Evolutionary conservation across 1,139 yeast species (phyloP).

Genomic region (Suhomyces chickasaworum): DNA sequence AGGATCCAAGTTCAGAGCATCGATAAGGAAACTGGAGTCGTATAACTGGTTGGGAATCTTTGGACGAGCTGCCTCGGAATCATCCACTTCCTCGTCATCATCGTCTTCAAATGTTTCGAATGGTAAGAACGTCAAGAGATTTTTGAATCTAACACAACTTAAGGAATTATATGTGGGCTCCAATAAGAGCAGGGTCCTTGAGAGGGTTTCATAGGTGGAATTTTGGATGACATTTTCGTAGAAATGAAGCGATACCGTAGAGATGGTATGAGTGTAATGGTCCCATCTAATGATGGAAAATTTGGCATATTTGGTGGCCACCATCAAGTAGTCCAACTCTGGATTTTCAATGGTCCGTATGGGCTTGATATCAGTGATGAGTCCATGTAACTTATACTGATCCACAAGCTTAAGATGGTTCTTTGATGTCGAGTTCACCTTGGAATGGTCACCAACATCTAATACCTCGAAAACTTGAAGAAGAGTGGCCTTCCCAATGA

Average conservation of each 20-base stretch:
- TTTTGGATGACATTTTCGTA: constrained; percentile 71
- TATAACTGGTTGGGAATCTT: constrained; percentile 26
- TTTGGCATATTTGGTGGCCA: constrained; percentile 77
- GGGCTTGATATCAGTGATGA: constrained; percentile 58
- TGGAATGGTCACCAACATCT: constrained; percentile 23
- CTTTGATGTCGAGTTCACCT: constrained; percentile 22
- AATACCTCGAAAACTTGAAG: constrained; percentile 65
- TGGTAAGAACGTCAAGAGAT: constrained; percentile 74
- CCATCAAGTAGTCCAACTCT: constrained; percentile 58
- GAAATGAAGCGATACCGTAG: constrained; percentile 80
- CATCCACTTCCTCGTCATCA: constrained; percentile 32
- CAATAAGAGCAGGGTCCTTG: constrained; percentile 53
- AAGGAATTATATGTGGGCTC: constrained; percentile 67
- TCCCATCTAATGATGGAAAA: constrained; percentile 79
- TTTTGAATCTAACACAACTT: constrained; percentile 67
- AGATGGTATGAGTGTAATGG: constrained; percentile 47
- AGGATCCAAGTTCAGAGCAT: constrained; percentile 58
- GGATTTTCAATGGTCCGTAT: constrained; percentile 55
- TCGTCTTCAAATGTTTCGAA: constrained; percentile 51
- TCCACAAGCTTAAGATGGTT: constrained; percentile 54
- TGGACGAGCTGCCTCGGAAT: constrained; percentile 15
- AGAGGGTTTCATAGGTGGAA: constrained; percentile 49
- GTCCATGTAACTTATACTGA: constrained; percentile 75
- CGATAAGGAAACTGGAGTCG: constrained; percentile 57
- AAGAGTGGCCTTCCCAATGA: constrained; percentile 71